Conservation (phyloP, 2,329 filamentous ascomycete species). For the Colletotrichum higginsianum region DNA sequence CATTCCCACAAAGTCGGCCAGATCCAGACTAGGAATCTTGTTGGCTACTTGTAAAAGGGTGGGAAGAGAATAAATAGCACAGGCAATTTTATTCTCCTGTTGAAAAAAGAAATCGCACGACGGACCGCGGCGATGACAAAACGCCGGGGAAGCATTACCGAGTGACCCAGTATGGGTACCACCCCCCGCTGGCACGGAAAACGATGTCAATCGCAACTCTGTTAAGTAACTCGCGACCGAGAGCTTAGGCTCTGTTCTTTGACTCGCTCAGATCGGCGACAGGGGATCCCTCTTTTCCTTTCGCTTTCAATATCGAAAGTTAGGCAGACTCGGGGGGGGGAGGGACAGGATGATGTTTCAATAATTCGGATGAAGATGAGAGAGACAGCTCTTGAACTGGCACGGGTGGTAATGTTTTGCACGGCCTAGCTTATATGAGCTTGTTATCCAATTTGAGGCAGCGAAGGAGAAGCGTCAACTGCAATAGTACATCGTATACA, state of each 20-base stretch:
- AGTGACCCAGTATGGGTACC: conserved; percentile 16
- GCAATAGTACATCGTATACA: background rate
- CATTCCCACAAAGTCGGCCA: conserved; percentile 5
- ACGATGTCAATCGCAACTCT: conserved; percentile 28
- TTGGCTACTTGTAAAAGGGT: background rate
- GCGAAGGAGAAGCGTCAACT: conserved; percentile 1
- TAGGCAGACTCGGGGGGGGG: conserved; percentile 25
- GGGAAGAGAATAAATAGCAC: background rate
- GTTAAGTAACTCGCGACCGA: conserved; percentile 29
- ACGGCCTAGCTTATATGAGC: conserved; percentile 14
- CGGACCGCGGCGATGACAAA: conserved; percentile 17
- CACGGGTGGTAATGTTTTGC: background rate
- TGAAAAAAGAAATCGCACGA: background rate
- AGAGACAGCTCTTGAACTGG: background rate
- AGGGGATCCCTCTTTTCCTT: conserved; percentile 15
- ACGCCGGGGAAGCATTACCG: conserved; percentile 22
- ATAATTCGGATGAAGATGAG: conserved; percentile 34
- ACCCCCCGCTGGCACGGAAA: conserved; percentile 9
- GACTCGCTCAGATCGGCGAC: conserved; percentile 32
- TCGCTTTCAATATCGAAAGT: background rate
- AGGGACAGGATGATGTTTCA: conserved; percentile 30
- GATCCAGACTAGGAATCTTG: background rate
- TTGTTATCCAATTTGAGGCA: conserved; percentile 10
- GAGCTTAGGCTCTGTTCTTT: conserved; percentile 22
- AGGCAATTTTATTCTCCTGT: background rate